Evolutionary conservation across 2,329 filamentous ascomycete genomes (phyloP).

Genomic region (Hyphodiscus sp.): DNA sequence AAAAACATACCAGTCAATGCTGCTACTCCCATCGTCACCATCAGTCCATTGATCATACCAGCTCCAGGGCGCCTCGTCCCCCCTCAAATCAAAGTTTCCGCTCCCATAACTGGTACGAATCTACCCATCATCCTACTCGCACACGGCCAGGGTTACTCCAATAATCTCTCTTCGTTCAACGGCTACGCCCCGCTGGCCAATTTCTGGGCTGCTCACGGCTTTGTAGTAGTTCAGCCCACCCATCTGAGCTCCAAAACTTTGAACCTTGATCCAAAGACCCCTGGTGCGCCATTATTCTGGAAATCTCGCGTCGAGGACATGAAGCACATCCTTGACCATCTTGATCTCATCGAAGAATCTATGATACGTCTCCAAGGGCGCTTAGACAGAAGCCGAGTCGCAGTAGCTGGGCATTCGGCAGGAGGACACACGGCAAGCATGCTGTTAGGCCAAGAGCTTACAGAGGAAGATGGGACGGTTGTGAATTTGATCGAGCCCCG

Average conservation of each 20-base stretch:
- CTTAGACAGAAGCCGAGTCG: slow-evolving; percentile 31
- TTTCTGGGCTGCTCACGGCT: slow-evolving; percentile 38
- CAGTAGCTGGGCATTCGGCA: slow-evolving; percentile 35
- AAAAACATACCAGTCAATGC: slow-evolving; percentile 33
- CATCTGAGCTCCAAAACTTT: slow-evolving; percentile 34
- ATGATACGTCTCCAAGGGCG: slow-evolving; percentile 31
- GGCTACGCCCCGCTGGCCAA: slow-evolving; percentile 37
- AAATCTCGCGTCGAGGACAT: slow-evolving; percentile 33
- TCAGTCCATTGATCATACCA: slow-evolving; percentile 15
- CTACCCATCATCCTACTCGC: slow-evolving; percentile 34
- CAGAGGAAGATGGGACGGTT: slow-evolving; percentile 24
- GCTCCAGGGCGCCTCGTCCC: slow-evolving; percentile 23
- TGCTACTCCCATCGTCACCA: slow-evolving; percentile 28
- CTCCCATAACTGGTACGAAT: slow-evolving; percentile 27
- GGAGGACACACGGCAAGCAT: slow-evolving; percentile 31
- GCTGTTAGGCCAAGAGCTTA: slow-evolving; percentile 33
- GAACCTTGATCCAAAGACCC: slow-evolving; percentile 11
- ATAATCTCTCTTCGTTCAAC: slow-evolving; percentile 35
- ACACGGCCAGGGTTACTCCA: slow-evolving; percentile 17
- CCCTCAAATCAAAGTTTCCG: slow-evolving; percentile 33
- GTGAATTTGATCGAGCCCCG: slow-evolving; percentile 27
- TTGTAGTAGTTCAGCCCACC: slow-evolving; percentile 38
- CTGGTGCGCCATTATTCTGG: slow-evolving; percentile 25
- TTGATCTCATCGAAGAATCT: slow-evolving; percentile 32
- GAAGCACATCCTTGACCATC: slow-evolving; percentile 32